Percentiles rank a stretch among this genome's conserved stretches.
These are phyloP conservation scores for Umbellularia californica DNA, from an alignment of 164 flowering plant genomes.

Conservation along the genomic window DNA sequence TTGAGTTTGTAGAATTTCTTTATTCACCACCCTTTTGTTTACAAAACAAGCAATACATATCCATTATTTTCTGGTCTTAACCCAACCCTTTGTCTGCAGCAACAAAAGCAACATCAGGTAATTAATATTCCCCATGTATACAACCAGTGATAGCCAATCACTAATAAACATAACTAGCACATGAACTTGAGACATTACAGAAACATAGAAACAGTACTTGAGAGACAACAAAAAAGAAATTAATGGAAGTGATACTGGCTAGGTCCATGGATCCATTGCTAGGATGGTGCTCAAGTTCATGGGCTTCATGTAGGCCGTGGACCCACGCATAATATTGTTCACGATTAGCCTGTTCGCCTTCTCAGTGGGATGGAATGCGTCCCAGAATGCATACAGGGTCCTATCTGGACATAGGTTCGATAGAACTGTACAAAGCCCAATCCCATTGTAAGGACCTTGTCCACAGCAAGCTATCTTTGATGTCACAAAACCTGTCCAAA, in stretches of 20 bases:
- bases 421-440: slow-evolving; percentile 44
- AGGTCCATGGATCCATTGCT: slow-evolving; percentile 52
- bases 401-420: slow-evolving; percentile 62
- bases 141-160: too few species aligned
- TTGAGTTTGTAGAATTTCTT: too few species aligned
- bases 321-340: slow-evolving; percentile 32
- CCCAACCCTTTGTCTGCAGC: too few species aligned
- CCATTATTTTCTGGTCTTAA: too few species aligned
- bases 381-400: slow-evolving; percentile 55
- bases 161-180: too few species aligned
- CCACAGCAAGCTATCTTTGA: slow-evolving; percentile 72
- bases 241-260: not conserved
- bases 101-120: too few species aligned
- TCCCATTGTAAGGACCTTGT: slow-evolving; percentile 71
- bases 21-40: too few species aligned
- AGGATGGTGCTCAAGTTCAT: slow-evolving; percentile 69
- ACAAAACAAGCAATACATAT: too few species aligned
- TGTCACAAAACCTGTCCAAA: slow-evolving; percentile 48
- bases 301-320: slow-evolving; percentile 50
- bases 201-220: not conserved
- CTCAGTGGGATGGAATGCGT: slow-evolving; percentile 62
- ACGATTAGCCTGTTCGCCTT: slow-evolving; percentile 56
- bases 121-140: too few species aligned
- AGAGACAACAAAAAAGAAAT: not conserved
- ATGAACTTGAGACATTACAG: too few species aligned